Evolutionary conservation across 805 yeast species (phyloP).

Genomic region (Groenewaldozyma salmanticensis): DNA sequence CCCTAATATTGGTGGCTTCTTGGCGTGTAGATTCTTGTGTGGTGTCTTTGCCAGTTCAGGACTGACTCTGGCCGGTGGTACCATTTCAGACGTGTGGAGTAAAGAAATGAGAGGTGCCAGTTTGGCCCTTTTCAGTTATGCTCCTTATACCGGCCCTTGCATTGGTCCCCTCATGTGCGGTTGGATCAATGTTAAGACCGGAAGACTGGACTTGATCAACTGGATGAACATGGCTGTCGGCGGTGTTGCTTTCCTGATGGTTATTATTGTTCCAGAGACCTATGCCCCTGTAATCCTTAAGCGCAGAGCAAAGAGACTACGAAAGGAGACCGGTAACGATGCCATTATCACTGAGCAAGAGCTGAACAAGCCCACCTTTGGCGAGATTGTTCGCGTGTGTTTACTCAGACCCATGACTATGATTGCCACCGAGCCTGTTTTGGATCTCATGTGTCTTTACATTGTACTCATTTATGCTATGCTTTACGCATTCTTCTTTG

Average conservation of each 20-base stretch:
- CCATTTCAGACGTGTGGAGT: constrained; percentile 83
- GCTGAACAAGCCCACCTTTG: constrained; percentile 66
- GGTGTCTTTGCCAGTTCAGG: constrained; percentile 84
- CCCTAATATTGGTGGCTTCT: constrained; percentile 68
- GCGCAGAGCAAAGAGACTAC: constrained; percentile 52
- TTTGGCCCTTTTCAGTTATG: constrained; percentile 82
- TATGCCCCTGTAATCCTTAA: constrained; percentile 82
- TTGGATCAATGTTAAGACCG: constrained; percentile 66
- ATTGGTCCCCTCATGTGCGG: constrained; percentile 85
- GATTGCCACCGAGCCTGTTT: constrained; percentile 70
- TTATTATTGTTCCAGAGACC: constrained; percentile 74
- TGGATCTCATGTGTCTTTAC: constrained; percentile 74
- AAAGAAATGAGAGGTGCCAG: constrained; percentile 76
- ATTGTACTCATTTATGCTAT: constrained; percentile 86
- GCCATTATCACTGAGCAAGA: constrained; percentile 93
- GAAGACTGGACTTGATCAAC: constrained; percentile 51
- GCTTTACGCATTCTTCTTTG: constrained; percentile 88
- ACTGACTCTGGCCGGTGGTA: constrained; percentile 80
- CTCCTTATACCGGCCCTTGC: constrained; percentile 91
- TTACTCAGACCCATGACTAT: constrained; percentile 69
- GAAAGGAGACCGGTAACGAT: constrained; percentile 75
- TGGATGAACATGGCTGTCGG: constrained; percentile 94
- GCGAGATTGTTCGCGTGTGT: constrained; percentile 58
- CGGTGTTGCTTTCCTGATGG: constrained; percentile 67
- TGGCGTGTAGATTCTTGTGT: constrained; percentile 76